Evolutionary conservation across 768 basidiomycete genomes (phyloP).

Genomic region (Leucocoprinus birnbaumii): DNA sequence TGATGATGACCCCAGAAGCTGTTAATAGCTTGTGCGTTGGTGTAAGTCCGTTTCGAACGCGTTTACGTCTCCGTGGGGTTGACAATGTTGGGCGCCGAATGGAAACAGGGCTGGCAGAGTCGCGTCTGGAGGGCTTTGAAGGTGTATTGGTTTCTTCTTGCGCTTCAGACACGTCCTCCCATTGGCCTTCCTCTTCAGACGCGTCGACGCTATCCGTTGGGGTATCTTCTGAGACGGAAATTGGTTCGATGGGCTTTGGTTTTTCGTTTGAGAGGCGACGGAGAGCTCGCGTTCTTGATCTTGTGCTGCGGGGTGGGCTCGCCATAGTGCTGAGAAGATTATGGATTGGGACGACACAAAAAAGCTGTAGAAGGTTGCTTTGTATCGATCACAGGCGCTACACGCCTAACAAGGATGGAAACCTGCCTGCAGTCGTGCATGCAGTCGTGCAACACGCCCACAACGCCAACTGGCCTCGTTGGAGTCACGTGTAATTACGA

Average conservation of each 20-base stretch:
- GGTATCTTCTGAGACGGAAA: constrained; percentile 13
- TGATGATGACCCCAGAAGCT: not conserved
- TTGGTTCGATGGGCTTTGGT: not conserved
- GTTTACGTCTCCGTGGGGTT: constrained; percentile 5
- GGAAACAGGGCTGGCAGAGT: not conserved
- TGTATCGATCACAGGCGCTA: not conserved
- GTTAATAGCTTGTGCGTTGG: not conserved
- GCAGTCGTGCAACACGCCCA: too few relatives aligned
- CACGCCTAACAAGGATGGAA: constrained; percentile 4
- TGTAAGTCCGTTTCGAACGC: not conserved
- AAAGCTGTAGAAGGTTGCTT: not conserved
- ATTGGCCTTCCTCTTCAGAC: constrained; percentile 1
- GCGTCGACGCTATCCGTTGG: constrained; percentile 31
- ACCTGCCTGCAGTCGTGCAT: too few relatives aligned
- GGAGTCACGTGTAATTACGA: too few relatives aligned
- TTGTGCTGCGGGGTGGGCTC: constrained; percentile 8
- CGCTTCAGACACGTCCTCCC: constrained; percentile 6
- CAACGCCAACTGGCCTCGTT: too few relatives aligned
- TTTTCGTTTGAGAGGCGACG: not conserved
- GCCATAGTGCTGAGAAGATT: not conserved
- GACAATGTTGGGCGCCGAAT: not conserved
- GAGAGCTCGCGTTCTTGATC: constrained; percentile 9
- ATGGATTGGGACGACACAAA: not conserved
- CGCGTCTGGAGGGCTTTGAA: not conserved
- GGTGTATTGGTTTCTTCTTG: not conserved